Base-by-base conservation (phyloP, 2,329 filamentous ascomycete species). In the Scopulariopsis brevicaulis region DNA sequence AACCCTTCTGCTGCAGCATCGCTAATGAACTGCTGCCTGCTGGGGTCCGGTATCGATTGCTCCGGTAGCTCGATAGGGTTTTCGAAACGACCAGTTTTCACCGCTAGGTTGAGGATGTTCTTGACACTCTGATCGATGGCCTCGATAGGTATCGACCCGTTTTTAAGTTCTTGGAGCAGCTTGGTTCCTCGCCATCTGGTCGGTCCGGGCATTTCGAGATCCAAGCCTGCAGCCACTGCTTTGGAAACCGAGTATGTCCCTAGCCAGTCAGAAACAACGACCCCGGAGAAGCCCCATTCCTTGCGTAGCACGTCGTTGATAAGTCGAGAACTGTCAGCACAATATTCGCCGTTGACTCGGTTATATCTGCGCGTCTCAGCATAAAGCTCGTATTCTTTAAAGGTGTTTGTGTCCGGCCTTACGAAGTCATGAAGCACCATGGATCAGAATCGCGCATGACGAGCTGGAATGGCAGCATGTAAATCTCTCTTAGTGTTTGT, bases 221-320 rank as follows among this genome's bases (percentile, higher is more conserved):
- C 65, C 15, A 67, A 59, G 7, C 66, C 65, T 1, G 65, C 63
- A 4, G 67, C 66, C 20, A 73, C 62, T 0, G 70, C 65, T 15
- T 66, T 64, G 25, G 68, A 64, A 6, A 68, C 69, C 28, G 66
- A 70, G 62, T 70, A 68, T 0, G 67, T 70, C 4, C 69, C 68
- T 35, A 67, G 73, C 75, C 76, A 78, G 62, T 78, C 76, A 61
- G 73, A 76, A 69, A 78, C 76, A 5, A 76, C 67, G 8, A 75
- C 62, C 0, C 75, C 75, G 4, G 75, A 65, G 65, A 69, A 78
- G 0, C 70, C 70, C 75, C 76, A 78, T 57, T 76, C 71, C 1
- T 67, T 68, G 34, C 75, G 68, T n/a, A 76, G 64, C 11, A 76
- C 69, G 35, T 70, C 67, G 11, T 70, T 63, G 1, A 76, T 62